Evolutionary conservation across 1,284 basidiomycete species (phyloP), one percentile per base, ranked within the genome.

Genomic region (Trametes sp.): DNA sequence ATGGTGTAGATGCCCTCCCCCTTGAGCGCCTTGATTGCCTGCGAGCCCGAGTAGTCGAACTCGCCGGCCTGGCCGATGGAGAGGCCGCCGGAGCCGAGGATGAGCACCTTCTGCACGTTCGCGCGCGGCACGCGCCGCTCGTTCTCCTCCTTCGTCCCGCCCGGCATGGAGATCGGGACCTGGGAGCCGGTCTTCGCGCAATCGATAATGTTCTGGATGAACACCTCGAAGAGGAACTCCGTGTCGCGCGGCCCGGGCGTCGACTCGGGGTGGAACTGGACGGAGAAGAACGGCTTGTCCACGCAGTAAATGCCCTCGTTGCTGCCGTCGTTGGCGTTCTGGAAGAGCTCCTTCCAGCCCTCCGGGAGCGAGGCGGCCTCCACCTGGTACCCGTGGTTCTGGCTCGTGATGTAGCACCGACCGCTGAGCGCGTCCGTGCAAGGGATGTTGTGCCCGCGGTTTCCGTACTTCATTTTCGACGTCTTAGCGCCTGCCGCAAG

Each of bases 251-350:
- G 98, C 44, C 98, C 98, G n/a, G 98, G 96, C 5, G 94, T 96
- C 42, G 95, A 97, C 78, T 99, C 98, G 41, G 98, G 98, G 78
- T 99, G 98, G 84, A 99, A 99, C 76, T 99, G 98, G n/a, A 99
- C 97, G 44, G 95, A 98, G 80, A 99, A 99, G 84, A 94, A 98
- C 1, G 97, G 97, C 70, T 90, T 92, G 74, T 89, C 86, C 68
- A 91, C 89, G 77, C 87, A 95, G 81, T 96, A 98, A 73, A 99
- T 98, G 71, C 98, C 98, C 78, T 99, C 98, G 78, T 99, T 99
- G 73, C 93, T 96, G 61, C 87, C 88, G 74, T 99, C 98, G 80
- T 99, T 99, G 61, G 98, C 97, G 75, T 99, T 99, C 73, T 85
- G 84, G 83, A 98, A 99, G 29, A 99, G 83, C 74, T 96, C 94